Base-by-base conservation (phyloP, 148 eudicot genomes). In the Rhododendron ovatum region DNA sequence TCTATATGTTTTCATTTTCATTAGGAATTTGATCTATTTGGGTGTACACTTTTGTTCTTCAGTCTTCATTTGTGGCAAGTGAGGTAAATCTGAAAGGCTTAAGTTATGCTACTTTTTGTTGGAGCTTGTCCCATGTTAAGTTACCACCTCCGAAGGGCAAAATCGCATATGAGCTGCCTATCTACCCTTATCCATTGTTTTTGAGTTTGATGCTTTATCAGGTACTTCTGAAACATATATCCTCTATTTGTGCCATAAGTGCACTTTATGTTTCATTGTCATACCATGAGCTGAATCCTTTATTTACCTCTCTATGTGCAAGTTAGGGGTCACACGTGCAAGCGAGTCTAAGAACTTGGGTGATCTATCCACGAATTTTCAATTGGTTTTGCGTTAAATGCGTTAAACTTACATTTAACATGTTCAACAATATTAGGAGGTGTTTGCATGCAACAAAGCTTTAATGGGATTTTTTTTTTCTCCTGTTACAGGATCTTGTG, bases 401-500 rank as follows among this genome's bases (percentile, higher is more conserved):
- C 39, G 5, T 28, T 71, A 13, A 71, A 30, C 76, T 12, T 71
- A 12, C 76, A 14, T 82, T 35, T 55, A 18, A 5, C 11, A 35
- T 37, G 20, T 57, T 37, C 84, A 33, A 37, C 43, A 10, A 30
- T 57, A 37, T 82, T 10, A 22, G 84, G 48, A 37, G 7, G 47
- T 15, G 30, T 35, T 82, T 4, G 14, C 65, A 17, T 35, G 22
- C 50, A 57, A 5, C 30, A 35, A 82, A 22, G 84, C 47, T 59
- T 37, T 35, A 22, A 7, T 55, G 3, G 61, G 1, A 37, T 24
- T 82, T 12, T 81, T 88, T 47, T 47, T 9, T 22, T 83, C 84
- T 83, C 82, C 14, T 82, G 30, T 85, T 88, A 22, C 93, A 97
- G 99, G 98, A 92, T 84, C 93, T 95, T 85, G 95, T 97, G 81